A percentile compares a stretch with the other conserved stretches of the same genome.
Conservation (phyloP, 2,329 filamentous ascomycete genomes). For the Karstenula rhodostoma region DNA sequence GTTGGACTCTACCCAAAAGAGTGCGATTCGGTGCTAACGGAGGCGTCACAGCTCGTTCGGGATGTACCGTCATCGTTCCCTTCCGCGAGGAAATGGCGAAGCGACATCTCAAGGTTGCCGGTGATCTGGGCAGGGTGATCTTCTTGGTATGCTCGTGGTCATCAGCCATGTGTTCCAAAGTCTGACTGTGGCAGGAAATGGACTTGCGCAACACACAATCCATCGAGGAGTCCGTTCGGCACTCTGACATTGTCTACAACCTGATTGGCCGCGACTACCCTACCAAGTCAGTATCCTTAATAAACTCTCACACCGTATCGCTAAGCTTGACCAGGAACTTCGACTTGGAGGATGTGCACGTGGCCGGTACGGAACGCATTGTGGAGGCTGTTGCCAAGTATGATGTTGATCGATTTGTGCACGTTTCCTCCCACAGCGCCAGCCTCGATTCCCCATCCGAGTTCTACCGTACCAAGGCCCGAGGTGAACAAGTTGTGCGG, state of each 20-base stretch:
- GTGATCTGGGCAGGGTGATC: conserved; percentile 87
- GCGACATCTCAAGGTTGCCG: conserved; percentile 94
- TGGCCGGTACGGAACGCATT: conserved; percentile 92
- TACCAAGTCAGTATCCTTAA: conserved; percentile 75
- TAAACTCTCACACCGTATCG: too few relatives aligned
- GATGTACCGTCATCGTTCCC: conserved; percentile 92
- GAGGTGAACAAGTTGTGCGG: conserved; percentile 83
- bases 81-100: conserved; percentile 98
- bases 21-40: conserved; percentile 26
- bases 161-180: not conserved
- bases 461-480: conserved; percentile 91
- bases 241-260: conserved; percentile 98
- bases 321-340: conserved; percentile 74
- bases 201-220: conserved; percentile 93
- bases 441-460: conserved; percentile 80
- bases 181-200: conserved; percentile 72
- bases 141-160: conserved; percentile 71
- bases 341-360: conserved; percentile 87
- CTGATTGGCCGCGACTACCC: conserved; percentile 92
- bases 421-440: conserved; percentile 95
- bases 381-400: conserved; percentile 96
- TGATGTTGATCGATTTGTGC: conserved; percentile 94
- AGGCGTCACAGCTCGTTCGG: conserved; percentile 74
- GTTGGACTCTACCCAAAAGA: conserved; percentile 24
- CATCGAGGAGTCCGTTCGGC: conserved; percentile 94